phyloP scores from a whole-genome alignment of 768 basidiomycete species.

The Rickenella mellea region DNA sequence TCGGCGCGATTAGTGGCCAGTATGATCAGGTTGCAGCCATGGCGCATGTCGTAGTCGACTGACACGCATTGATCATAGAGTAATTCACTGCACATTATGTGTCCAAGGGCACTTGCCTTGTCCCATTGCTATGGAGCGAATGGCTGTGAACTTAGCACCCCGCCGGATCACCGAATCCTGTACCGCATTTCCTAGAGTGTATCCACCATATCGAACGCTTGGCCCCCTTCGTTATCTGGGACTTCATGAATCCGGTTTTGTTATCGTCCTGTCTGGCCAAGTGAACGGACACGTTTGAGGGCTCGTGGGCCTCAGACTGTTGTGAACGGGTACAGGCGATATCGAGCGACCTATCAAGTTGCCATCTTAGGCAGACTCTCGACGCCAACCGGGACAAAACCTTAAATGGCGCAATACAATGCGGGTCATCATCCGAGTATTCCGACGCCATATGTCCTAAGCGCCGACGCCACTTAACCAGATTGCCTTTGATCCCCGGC shows the following conservation, averaged over 20 bases:
- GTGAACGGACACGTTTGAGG: constrained; percentile 93
- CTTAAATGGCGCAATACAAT: no score
- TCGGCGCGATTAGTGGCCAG: no score
- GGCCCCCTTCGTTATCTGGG: constrained; percentile 99
- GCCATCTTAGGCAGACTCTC: no score
- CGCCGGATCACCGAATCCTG: constrained; percentile 64
- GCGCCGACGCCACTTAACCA: no score
- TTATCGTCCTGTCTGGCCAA: no score
- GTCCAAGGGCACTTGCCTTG: no score
- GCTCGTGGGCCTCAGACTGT: constrained; percentile 80
- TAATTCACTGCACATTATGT: constrained; percentile 73
- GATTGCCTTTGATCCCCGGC: no score
- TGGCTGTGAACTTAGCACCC: not conserved
- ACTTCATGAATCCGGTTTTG: constrained; percentile 96
- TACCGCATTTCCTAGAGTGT: constrained; percentile 99
- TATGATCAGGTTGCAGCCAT: constrained; percentile 91
- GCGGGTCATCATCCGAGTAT: no score
- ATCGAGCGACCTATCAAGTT: no score
- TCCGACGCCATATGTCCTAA: no score
- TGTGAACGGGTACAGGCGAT: constrained; percentile 85
- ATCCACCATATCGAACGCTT: constrained; percentile 94
- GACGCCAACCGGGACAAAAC: no score
- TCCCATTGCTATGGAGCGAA: not conserved
- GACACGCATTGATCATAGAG: constrained; percentile 98
- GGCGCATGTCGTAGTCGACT: constrained; percentile 92